Percentiles rank a stretch among this genome's conserved stretches.
Evolutionary conservation across 306 rosid genomes (phyloP).

Genomic region (Cucumis sativus): Cucumber_9930_V3 NC_026655.2:4685001-4685500

Average conservation of each 20-base stretch:
- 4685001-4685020: neutral
- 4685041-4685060: conserved; percentile 41
- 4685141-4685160: conserved; percentile 12
- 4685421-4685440: no score
- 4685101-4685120: conserved; percentile 8
- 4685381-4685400: no score
- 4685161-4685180: conserved; percentile 8
- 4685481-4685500: no score
- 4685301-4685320: neutral
- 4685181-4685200: neutral
- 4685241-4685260: neutral
- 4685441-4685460: no score
- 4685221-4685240: neutral
- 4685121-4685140: conserved; percentile 2
- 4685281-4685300: neutral
- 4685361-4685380: no score
- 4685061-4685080: conserved; percentile 72
- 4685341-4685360: no score
- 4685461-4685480: no score
- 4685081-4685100: conserved; percentile 73
- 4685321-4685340: neutral
- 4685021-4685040: conserved; percentile 52
- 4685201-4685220: neutral
- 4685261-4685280: neutral
- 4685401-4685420: no score